Evolutionary conservation across 1,284 basidiomycete genomes (phyloP).

Genomic region (Fomitopsis betulina): DNA sequence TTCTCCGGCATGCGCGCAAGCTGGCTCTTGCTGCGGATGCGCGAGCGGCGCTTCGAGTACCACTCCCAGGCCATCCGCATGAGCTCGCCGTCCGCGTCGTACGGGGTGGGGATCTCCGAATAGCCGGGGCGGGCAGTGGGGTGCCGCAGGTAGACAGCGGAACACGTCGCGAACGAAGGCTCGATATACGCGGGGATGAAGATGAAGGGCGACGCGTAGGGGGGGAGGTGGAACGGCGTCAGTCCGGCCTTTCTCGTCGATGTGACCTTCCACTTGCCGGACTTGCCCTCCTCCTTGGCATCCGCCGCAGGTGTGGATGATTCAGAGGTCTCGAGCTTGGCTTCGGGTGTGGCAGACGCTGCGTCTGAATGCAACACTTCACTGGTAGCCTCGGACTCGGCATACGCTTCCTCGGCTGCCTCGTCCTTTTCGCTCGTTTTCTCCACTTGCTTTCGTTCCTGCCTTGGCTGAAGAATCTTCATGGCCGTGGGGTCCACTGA

Average conservation of each 20-base stretch:
- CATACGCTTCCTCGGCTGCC: conserved; percentile 4
- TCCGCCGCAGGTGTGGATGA: conserved; percentile 1
- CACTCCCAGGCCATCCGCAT: conserved; percentile 90
- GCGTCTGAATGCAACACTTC: conserved; percentile 1
- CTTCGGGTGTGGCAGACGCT: neutral
- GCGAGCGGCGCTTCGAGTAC: conserved; percentile 73
- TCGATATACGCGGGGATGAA: conserved; percentile 97
- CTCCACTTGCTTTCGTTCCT: conserved; percentile 16
- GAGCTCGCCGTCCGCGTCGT: conserved; percentile 88
- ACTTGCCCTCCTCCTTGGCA: neutral
- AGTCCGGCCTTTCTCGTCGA: conserved; percentile 20
- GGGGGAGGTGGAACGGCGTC: conserved; percentile 85
- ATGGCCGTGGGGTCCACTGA: conserved; percentile 83
- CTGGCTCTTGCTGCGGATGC: conserved; percentile 67
- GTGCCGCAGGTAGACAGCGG: conserved; percentile 91
- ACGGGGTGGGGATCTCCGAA: conserved; percentile 91
- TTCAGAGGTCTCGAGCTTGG: conserved; percentile 4
- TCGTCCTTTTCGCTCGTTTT: conserved; percentile 5
- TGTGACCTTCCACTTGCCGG: neutral
- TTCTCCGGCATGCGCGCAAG: conserved; percentile 71
- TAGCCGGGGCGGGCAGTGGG: conserved; percentile 91
- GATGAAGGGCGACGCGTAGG: conserved; percentile 86
- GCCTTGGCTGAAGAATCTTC: conserved; percentile 57
- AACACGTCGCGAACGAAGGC: conserved; percentile 87
- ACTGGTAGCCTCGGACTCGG: neutral